phyloP scores from a whole-genome alignment of 306 rosid genomes.

The Cucurbita pepo region DNA sequence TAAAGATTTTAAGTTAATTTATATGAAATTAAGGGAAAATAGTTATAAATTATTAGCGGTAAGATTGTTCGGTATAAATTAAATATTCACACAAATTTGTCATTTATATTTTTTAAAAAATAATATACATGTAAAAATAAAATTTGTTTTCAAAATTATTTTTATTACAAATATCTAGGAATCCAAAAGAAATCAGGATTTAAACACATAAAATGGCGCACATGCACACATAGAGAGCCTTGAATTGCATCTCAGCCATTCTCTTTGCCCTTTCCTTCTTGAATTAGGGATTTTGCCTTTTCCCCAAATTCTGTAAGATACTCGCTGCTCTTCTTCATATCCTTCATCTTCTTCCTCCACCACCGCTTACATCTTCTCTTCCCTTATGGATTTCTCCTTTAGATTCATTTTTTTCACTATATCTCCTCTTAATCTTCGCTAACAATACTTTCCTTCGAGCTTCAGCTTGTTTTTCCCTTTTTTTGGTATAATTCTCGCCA shows the following conservation, averaged over 20 bases:
- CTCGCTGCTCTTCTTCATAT: neutral
- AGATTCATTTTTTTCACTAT: neutral
- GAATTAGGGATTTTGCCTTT: constrained; percentile 4
- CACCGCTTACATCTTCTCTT: neutral
- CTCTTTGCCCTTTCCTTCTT: neutral
- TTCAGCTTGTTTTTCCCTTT: neutral
- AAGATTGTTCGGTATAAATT: too few species aligned
- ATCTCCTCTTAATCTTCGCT: neutral
- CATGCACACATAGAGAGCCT: neutral
- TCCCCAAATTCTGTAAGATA: neutral
- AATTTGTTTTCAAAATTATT: neutral
- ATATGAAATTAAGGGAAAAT: too few species aligned
- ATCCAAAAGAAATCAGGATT: neutral
- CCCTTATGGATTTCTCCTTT: neutral
- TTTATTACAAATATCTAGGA: neutral
- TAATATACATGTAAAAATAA: too few species aligned
- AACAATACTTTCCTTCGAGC: neutral
- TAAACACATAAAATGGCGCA: neutral
- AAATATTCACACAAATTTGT: too few species aligned
- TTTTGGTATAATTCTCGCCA: neutral
- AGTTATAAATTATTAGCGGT: too few species aligned
- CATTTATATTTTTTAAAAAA: too few species aligned
- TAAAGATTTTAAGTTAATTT: too few species aligned
- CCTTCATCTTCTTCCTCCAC: neutral
- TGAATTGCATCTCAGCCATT: neutral